phyloP scores from a whole-genome alignment of 1,284 basidiomycete genomes.

The Cutaneotrichosporon sp. region DNA sequence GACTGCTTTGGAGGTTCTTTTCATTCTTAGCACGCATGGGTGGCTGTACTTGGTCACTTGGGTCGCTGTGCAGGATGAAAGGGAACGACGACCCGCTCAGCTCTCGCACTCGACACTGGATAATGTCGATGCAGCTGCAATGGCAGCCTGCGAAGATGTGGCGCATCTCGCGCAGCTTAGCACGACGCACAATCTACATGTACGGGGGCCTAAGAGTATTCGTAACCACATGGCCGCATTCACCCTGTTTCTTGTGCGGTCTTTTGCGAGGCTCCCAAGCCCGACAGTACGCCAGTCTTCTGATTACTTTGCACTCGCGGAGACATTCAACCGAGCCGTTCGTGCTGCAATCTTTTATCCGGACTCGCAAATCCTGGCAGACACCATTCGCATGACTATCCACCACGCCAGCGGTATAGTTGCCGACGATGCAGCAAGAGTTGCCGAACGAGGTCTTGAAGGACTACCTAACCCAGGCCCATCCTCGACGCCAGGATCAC shows the following conservation, averaged over 20 bases:
- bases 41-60: slow-evolving; percentile 12
- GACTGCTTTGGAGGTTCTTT: slow-evolving; percentile 4
- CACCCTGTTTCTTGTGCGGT: slow-evolving; percentile 4
- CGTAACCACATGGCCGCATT: slow-evolving; percentile 15
- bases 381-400: slow-evolving; percentile 6
- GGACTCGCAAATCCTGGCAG: slow-evolving; percentile 5
- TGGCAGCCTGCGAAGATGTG: slow-evolving; percentile 11
- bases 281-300: slow-evolving; percentile 2
- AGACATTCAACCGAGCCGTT: slow-evolving; percentile 10
- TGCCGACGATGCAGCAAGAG: slow-evolving; percentile 2
- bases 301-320: slow-evolving; percentile 6
- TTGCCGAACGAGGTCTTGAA: slow-evolving; percentile 7
- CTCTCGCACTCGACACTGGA: neutral
- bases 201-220: neutral
- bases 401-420: neutral
- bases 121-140: slow-evolving; percentile 1
- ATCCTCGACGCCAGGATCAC: neutral
- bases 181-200: slow-evolving; percentile 3
- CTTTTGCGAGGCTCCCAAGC: neutral
- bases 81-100: neutral
- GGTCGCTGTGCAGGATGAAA: slow-evolving; percentile 8
- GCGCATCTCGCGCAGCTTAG: slow-evolving; percentile 1
- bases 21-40: slow-evolving; percentile 9
- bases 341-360: neutral
- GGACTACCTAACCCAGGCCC: neutral